phyloP scores from a whole-genome alignment of 768 basidiomycete genomes.

The Mycena rosella region DNA sequence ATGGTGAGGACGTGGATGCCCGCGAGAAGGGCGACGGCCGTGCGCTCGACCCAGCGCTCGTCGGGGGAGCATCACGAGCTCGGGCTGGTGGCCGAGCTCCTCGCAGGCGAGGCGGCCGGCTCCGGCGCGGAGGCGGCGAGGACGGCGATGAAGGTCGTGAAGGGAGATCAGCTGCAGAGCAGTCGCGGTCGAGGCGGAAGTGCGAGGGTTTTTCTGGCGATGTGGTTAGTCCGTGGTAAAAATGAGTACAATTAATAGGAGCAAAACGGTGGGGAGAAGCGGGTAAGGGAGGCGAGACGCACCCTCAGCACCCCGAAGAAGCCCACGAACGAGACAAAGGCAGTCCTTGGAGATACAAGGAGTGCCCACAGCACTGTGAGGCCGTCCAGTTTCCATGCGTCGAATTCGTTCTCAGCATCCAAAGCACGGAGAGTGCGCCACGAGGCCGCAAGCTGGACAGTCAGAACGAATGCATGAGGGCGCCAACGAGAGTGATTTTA shows the following conservation, averaged over 20 bases:
- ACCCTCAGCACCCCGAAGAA: constrained; percentile 80
- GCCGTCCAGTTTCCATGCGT: constrained; percentile 57
- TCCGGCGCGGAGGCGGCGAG: constrained; percentile 59
- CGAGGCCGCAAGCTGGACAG: constrained; percentile 52
- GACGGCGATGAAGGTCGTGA: constrained; percentile 70
- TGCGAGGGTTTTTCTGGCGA: constrained; percentile 69
- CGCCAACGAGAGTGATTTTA: constrained; percentile 54
- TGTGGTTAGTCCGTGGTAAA: not conserved
- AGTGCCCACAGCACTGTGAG: constrained; percentile 69
- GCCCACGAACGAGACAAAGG: constrained; percentile 74
- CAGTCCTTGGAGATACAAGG: constrained; percentile 74
- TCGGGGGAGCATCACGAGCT: constrained; percentile 82
- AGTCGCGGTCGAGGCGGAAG: constrained; percentile 81
- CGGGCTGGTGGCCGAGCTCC: constrained; percentile 65
- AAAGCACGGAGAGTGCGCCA: constrained; percentile 55
- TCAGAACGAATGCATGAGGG: constrained; percentile 49
- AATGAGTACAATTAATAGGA: not conserved
- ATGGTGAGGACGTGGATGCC: constrained; percentile 73
- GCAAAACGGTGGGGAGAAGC: not conserved
- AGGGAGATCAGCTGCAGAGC: constrained; percentile 85
- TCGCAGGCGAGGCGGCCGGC: constrained; percentile 72
- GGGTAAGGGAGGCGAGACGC: constrained; percentile 34
- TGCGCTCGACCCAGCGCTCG: constrained; percentile 82
- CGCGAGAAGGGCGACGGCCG: constrained; percentile 68
- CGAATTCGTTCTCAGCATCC: constrained; percentile 63